Evolutionary conservation across 2,329 filamentous ascomycete species (phyloP).

Genomic region (Aspergillus phoenicis): DNA sequence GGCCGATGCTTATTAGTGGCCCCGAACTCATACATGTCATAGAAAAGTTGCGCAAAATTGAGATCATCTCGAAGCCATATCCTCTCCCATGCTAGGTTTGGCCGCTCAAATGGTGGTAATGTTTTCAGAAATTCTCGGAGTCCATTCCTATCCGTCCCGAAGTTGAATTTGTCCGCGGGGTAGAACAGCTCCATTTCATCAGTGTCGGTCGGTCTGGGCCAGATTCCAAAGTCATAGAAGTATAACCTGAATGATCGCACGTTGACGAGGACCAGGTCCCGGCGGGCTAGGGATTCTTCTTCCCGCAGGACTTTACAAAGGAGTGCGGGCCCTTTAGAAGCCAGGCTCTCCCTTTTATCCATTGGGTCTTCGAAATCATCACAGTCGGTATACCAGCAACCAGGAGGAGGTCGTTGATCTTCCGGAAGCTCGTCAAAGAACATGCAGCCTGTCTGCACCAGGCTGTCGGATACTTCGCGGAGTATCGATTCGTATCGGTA

Average conservation of each 20-base stretch:
- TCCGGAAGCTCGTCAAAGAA: slow-evolving; percentile 8
- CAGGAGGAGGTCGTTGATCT: slow-evolving; percentile 4
- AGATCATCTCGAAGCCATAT: background rate
- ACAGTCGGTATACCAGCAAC: background rate
- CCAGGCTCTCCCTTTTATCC: slow-evolving; percentile 1
- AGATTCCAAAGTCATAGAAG: background rate
- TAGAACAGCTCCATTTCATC: slow-evolving; percentile 11
- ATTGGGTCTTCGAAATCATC: background rate
- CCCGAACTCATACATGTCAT: background rate
- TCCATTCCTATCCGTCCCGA: slow-evolving; percentile 3
- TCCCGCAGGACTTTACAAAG: slow-evolving; percentile 17
- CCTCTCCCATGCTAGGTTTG: slow-evolving; percentile 16
- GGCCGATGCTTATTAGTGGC: background rate
- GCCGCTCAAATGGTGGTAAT: slow-evolving; percentile 13
- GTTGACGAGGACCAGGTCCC: slow-evolving; percentile 20
- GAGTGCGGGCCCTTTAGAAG: slow-evolving; percentile 19
- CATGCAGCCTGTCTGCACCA: background rate
- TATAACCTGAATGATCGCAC: too few relatives aligned
- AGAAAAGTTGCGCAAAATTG: background rate
- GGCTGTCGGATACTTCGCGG: slow-evolving; percentile 9
- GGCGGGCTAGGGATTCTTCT: slow-evolving; percentile 2
- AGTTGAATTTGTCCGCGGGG: slow-evolving; percentile 20
- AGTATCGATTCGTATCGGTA: background rate
- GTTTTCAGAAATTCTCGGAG: slow-evolving; percentile 2
- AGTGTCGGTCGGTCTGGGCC: background rate